Evolutionary conservation across 768 basidiomycete genomes (phyloP), one percentile per base, ranked within the genome.

Genomic region (Arthromyces matolae): DNA sequence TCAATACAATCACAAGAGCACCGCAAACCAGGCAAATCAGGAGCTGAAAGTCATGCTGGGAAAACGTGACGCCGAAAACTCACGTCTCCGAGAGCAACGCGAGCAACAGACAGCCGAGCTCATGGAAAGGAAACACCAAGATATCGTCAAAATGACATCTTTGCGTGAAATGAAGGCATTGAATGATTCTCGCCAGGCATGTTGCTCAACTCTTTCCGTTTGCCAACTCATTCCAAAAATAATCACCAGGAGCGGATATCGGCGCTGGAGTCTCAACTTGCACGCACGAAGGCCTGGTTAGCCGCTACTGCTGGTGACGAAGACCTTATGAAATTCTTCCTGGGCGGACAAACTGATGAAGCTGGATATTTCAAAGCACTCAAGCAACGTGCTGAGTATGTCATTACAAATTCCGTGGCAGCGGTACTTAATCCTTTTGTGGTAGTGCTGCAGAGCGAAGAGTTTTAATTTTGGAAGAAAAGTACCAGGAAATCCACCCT

Each of bases 321-420:
- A 51, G 86, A 91, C 40, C 71, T 92, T 27, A 73, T 93, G 64
- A 67, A 68, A 4, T 90, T 91, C 62, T 76, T 94, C 53, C 69
- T 83, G 44, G 71, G 71, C 36, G 80, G 76, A 16, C 72, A 77
- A 35, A 67, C 75, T 5, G 78, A 80, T 14, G 76, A 82, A 47
- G 59, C 64, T 1, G 65, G 70, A 10, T 84, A 79, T 54, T 70
- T 83, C 3, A 70, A 76, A 16, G 63, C 71, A 40, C 57, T 92
- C 32, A 80, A 78, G 60, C 66, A 59, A 16, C 77, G 76, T 46
- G 67, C 88, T 16, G 62, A 60, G 86, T 90, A 53, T 57, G 84
- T 67, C 1, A 22, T 9, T 8, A 27, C 8, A 16, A 10, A 8
- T 8, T 42, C 18, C 39, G 20, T 23, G 34, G 25, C 37, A 9